Evolutionary conservation across 2,329 filamentous ascomycete species (phyloP), one percentile per base, ranked within the genome.

Genomic region (Fusarium torreyae): DNA sequence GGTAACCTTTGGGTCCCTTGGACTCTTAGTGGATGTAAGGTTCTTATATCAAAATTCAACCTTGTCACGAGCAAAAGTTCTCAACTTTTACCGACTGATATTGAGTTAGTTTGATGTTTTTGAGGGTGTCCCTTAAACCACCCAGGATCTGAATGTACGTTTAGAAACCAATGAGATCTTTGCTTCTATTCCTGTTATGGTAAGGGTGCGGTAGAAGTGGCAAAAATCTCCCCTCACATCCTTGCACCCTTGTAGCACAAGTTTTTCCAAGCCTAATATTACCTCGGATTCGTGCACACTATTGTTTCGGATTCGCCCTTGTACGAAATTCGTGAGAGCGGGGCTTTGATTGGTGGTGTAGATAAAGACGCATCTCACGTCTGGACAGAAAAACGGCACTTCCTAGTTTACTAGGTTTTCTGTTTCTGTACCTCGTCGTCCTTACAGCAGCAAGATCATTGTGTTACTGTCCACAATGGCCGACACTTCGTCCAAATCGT

Each of bases 401-500:
- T n/a, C 43, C 26, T 24, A 24, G 22, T 24, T 24, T 20, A n/a
- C 24, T 42, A 26, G 15, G 7, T n/a, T 34, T 48, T 34, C 44
- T 34, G 44, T 34, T 22, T 48, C n/a, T 22, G 5, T 45, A n/a
- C 26, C 28, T 15, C 17, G 17, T 22, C 8, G 9, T 18, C 11
- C 22, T 6, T 38, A 28, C 14, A 15, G 15, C 22, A 4, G 39
- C 14, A 26, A 7, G 5, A 34, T 11, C 28, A 20, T 48, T 33
- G 15, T 18, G 15, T 17, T 8, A 20, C 22, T 14, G 20, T 36
- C 34, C 0, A 33, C 15, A 38, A 61, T 61, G 57, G 28, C 57
- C 6, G 52, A 61, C 28, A 46, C 33, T 18, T 54, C 48, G 5
- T 57, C 55, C 7, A 57, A 57, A 44, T 50, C 57, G 8, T 58